Evolutionary conservation across 371 early-diverging fungal species (phyloP), one percentile per base, ranked within the genome.

Genomic region (Mortierella sp.): DNA sequence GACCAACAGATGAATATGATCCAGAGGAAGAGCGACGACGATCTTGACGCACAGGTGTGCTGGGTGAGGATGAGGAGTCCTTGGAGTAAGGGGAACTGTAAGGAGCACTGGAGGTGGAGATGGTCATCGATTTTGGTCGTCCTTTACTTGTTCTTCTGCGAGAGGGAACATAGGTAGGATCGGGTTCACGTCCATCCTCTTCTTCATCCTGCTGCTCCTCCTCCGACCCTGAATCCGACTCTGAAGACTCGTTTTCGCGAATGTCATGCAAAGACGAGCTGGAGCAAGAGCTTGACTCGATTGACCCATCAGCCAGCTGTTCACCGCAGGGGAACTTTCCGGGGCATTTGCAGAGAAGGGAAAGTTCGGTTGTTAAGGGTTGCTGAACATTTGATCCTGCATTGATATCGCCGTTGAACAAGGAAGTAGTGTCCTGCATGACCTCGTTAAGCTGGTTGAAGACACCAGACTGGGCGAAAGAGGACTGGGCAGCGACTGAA

Each of bases 301-400:
- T 58, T 3, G 58, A 22, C 0, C 55, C 71, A 11, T 36, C 65
- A 13, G 55, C 40, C 6, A 64, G n/a, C 32, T 69, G 74, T 40
- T 76, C 72, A 19, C 74, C 70, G 55, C 81, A 80, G 1, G 81
- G 81, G 65, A 67, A 80, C 50, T 74, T 58, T n/a, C 81, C 81
- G 21, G 81, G 81, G 32, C 75, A 80, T 21, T 80, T 74, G 72
- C 81, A 80, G 7, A 80, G 43, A 40, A 75, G 48, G 1, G 81
- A 80, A 58, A 80, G 40, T 1, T 80, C 81, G 0, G 81, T 72
- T 3, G 81, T 80, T 48, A 69, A 15, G n/a, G 67, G 63, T 45
- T 68, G 52, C 15, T 63, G 47, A 36, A 45, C 55, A 53, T 58
- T 28, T 1, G 67, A 36, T 11, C 13, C 43, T 41, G 36, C 33